phyloP scores from a whole-genome alignment of 805 yeast species.

The Lipomyces orientalis region DNA sequence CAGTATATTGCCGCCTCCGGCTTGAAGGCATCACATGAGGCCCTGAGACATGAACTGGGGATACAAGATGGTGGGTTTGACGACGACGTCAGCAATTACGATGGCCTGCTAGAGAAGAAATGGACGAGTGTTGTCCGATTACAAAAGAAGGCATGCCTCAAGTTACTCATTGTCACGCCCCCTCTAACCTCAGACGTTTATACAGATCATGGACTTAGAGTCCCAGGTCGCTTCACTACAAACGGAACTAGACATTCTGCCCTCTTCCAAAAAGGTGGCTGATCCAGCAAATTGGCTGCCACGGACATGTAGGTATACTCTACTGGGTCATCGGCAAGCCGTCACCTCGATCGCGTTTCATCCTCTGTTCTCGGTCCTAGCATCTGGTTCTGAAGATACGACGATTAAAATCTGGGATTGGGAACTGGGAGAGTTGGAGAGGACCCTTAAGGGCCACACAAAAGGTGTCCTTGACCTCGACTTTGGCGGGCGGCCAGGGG shows the following conservation, averaged over 20 bases:
- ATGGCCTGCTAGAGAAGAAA: conserved; percentile 65
- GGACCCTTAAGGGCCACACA: conserved; percentile 75
- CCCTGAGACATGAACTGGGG: conserved; percentile 18
- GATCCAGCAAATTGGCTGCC: conserved; percentile 68
- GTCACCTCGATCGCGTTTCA: conserved; percentile 72
- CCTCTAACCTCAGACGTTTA: neutral
- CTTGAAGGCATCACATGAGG: conserved; percentile 12
- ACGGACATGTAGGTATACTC: conserved; percentile 47
- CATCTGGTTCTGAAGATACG: conserved; percentile 76
- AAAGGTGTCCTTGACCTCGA: conserved; percentile 64
- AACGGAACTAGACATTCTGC: conserved; percentile 51
- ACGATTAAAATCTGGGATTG: conserved; percentile 73
- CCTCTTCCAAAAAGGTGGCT: conserved; percentile 39
- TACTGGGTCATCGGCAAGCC: conserved; percentile 63
- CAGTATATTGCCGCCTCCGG: conserved; percentile 27
- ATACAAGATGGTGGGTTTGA: neutral
- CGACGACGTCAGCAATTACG: conserved; percentile 27
- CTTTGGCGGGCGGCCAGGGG: conserved; percentile 54
- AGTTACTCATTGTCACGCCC: neutral
- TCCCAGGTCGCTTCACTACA: conserved; percentile 56
- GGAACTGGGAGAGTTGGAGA: conserved; percentile 66
- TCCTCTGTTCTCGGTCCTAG: conserved; percentile 69
- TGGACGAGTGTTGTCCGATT: conserved; percentile 86
- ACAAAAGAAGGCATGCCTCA: conserved; percentile 59
- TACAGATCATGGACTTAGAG: conserved; percentile 62